Evolutionary conservation across 2,329 filamentous ascomycete genomes (phyloP).

Genomic region (Daldinia sp.): DNA sequence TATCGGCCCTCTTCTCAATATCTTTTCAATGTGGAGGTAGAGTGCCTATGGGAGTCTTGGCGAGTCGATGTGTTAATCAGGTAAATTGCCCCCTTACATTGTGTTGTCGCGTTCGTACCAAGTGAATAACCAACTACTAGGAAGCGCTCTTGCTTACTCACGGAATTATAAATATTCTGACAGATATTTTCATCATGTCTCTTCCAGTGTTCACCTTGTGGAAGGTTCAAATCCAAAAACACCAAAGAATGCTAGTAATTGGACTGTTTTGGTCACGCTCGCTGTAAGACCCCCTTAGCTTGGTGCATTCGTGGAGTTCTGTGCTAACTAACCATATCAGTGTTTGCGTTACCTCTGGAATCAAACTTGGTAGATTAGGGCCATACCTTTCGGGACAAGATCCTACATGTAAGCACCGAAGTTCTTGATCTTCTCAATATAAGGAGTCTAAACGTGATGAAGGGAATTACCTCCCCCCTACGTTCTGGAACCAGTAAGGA

Average conservation of each 20-base stretch:
- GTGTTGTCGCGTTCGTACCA: no score
- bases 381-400: no score
- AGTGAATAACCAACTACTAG: background rate
- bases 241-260: conserved; percentile 18
- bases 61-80: conserved; percentile 15
- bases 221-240: conserved; percentile 22
- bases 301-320: no score
- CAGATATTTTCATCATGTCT: conserved; percentile 16
- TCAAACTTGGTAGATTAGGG: no score
- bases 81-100: background rate
- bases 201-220: conserved; percentile 24
- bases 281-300: no score
- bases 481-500: conserved; percentile 29
- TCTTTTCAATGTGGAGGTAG: conserved; percentile 16
- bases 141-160: conserved; percentile 20
- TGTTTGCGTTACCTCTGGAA: no score
- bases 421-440: background rate
- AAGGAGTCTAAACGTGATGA: background rate
- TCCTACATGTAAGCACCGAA: no score
- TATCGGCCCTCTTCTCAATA: conserved; percentile 20
- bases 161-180: conserved; percentile 29
- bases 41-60: conserved; percentile 10
- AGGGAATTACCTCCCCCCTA: conserved; percentile 26
- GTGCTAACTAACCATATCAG: no score
- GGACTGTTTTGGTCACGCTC: conserved; percentile 15